Percentiles rank a stretch among this genome's conserved stretches.
Evolutionary conservation across 2,329 filamentous ascomycete genomes (phyloP).

Genomic region (Aspergillus sp.): DNA sequence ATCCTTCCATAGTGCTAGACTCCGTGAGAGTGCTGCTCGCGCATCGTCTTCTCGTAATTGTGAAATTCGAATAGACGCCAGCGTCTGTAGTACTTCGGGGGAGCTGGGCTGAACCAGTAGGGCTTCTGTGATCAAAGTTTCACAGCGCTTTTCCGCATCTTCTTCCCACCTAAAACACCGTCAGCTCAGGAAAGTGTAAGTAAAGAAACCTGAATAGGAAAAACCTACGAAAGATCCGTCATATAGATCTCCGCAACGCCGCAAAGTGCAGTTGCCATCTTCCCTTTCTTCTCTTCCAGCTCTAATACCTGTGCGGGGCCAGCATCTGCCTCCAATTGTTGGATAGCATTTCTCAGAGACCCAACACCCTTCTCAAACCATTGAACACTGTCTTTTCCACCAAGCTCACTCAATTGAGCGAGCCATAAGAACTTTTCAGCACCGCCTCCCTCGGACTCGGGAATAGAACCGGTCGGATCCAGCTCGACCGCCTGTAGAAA

Average conservation of each 20-base stretch:
- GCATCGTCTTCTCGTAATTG: constrained; percentile 80
- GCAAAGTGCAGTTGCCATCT: constrained; percentile 88
- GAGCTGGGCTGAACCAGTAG: constrained; percentile 77
- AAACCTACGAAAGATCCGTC: constrained; percentile 82
- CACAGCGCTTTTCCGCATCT: constrained; percentile 85
- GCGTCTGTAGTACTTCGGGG: constrained; percentile 89
- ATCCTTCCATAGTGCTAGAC: constrained; percentile 80
- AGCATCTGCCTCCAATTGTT: constrained; percentile 56
- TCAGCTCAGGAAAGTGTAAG: background rate
- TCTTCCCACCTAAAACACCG: constrained; percentile 65
- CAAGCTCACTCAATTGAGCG: constrained; percentile 76
- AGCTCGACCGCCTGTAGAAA: constrained; percentile 73
- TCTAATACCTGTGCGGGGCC: constrained; percentile 39
- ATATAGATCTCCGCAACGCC: constrained; percentile 97
- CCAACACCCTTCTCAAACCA: constrained; percentile 67
- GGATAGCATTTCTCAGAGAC: constrained; percentile 71
- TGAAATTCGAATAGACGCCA: constrained; percentile 90
- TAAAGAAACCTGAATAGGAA: background rate
- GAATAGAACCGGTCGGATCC: constrained; percentile 71
- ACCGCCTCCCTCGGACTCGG: constrained; percentile 74
- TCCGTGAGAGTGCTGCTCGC: constrained; percentile 71
- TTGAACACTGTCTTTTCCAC: constrained; percentile 58
- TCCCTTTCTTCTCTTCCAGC: constrained; percentile 71
- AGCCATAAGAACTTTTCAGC: constrained; percentile 94
- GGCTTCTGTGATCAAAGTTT: constrained; percentile 85